These are phyloP conservation scores for Collybiopsis luxurians DNA, from an alignment of 768 basidiomycete genomes.

Conservation along the genomic window DNA sequence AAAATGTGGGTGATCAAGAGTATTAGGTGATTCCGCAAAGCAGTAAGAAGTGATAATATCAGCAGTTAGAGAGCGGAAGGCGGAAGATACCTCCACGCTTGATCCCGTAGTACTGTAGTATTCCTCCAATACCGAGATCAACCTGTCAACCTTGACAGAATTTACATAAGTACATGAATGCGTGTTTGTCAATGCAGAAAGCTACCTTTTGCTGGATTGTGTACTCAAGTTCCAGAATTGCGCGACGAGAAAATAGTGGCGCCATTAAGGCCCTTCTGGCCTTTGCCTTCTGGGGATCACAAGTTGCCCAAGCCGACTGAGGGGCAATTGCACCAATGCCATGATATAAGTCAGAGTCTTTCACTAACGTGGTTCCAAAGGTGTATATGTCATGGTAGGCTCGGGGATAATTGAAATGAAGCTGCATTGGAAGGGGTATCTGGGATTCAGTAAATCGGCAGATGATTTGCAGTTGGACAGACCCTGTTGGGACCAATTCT, in stretches of 20 bases:
- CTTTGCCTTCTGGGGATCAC: slow-evolving; percentile 13
- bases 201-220: slow-evolving; percentile 14
- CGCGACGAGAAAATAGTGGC: slow-evolving; percentile 16
- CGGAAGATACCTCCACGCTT: slow-evolving; percentile 12
- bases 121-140: neutral
- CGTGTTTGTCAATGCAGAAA: too few relatives aligned
- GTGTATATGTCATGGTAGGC: slow-evolving; percentile 22
- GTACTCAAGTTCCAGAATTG: slow-evolving; percentile 13
- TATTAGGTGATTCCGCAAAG: slow-evolving; percentile 13
- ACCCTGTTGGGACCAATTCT: slow-evolving; percentile 24
- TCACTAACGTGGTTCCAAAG: slow-evolving; percentile 9
- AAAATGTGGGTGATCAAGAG: slow-evolving; percentile 12
- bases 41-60: slow-evolving; percentile 18
- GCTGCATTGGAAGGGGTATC: slow-evolving; percentile 10
- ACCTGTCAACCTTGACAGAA: slow-evolving; percentile 4
- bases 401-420: slow-evolving; percentile 20
- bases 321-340: slow-evolving; percentile 7
- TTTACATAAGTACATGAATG: neutral
- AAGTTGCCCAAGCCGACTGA: slow-evolving; percentile 10
- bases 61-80: slow-evolving; percentile 13
- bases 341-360: slow-evolving; percentile 14
- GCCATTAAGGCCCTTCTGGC: slow-evolving; percentile 12
- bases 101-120: neutral
- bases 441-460: neutral
- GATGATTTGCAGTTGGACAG: neutral